Base-by-base conservation (phyloP, 352 stramenopile species). In the Pythium sukuiense region DNA sequence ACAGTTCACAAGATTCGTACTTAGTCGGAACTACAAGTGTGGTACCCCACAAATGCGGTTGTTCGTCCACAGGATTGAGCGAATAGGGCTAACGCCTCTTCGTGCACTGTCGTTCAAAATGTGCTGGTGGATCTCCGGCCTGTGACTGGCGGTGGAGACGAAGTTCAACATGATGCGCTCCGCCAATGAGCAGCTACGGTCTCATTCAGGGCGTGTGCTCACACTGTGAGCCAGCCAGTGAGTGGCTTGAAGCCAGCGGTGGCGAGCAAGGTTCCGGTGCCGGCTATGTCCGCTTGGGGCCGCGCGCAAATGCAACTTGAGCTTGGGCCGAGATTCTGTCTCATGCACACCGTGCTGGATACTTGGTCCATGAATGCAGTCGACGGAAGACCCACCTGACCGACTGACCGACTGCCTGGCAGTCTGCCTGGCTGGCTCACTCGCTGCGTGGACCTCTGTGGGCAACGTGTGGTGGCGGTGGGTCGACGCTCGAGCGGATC, bases 1-100 rank as follows among this genome's bases (percentile, higher is more conserved):
- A 35, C 9, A 13, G 20, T 24, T 24, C 20, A 32, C 32, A 61
- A 46, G n/a, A 46, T 39, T 71, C 68, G 68, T 53, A 74, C 59
- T 58, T 71, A 58, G 32, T 5, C 54, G 63, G 59, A 76, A 74
- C 45, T 74, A 54, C 68, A 71, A 74, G 48, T 53, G 53, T 20
- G 16, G 14, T 11, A 50, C 43, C 6, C 18, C 43, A 27, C 43
- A 14, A 55, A 39, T 2, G 48, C 13, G 26, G 8, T 13, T 27
- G 60, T 76, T 76, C 69, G 69, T 76, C 69, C 69, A 76, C 69
- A 76, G 53, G 29, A 37, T 16, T 39, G 69, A 26, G 26, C 62
- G 68, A 7, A 50, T 41, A n/a, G 24, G 33, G 55, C 20, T 12
- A 41, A 20, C 37, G 24, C 49, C 50, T 52, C 46, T 60, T 70